Evolutionary conservation across 176 grass and related monocot genomes (phyloP), one percentile per base, ranked within the genome.

Genomic region (Pharus latifolius): DNA sequence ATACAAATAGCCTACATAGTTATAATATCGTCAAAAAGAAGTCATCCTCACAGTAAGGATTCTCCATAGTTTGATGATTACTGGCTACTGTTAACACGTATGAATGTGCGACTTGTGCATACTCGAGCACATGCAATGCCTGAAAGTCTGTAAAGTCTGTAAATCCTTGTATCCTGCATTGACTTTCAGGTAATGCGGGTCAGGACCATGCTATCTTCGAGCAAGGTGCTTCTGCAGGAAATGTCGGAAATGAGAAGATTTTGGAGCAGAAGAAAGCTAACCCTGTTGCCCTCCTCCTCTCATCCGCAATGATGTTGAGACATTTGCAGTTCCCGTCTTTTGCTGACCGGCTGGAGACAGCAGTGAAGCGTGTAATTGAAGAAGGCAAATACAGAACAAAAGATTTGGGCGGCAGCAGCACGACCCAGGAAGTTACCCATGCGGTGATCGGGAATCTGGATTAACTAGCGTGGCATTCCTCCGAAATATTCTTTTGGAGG

Each of bases 291-390:
- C 53, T 98, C 25, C 87, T 98, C 46, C 95, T 98, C 18, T 98
- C 95, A 8, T 98, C 95, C 2, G 81, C 95, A 0, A 98, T 98
- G 95, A 98, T 98, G 95, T 65, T 98, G 70, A 75, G 95, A 75
- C 95, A 98, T 70, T 82, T 99, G 76, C 95, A 81, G 60, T 93
- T 99, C 46, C 95, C 90, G 1, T 91, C 87, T 1, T 99, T 93
- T 14, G 89, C 95, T 0, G 95, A 99, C 52, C 71, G 95, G 32
- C 62, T 99, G 49, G 95, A 91, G 70, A 86, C 87, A 1, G 84
- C 90, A 8, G 87, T 94, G 24, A 91, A 91, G 79, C 33, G 53
- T 30, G 95, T 99, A n/a, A 90, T 99, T 62, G 63, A 81, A 47
- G 90, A 88, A 69, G 95, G 90, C 65, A 75, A 86, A 41, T 86